Evolutionary conservation across 2,329 filamentous ascomycete genomes (phyloP), one percentile per base, ranked within the genome.

Genomic region (Dactylellina cionopaga): DNA sequence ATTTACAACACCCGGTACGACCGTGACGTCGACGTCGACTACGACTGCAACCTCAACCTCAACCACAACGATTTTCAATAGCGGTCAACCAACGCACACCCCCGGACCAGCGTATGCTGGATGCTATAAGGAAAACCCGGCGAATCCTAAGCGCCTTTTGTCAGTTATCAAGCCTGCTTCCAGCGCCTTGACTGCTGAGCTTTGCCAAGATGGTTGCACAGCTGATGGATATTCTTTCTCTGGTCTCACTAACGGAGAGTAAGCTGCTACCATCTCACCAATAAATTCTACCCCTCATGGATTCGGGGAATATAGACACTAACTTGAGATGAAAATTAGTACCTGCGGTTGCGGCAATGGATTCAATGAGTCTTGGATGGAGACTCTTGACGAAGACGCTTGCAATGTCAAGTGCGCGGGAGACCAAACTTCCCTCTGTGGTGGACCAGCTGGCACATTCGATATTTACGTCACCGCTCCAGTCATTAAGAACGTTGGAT

Each of bases 201-300:
- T 5, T 7, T 66, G 62, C 33, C 15, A 33, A 5, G n/a, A 29
- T 5, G 19, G 25, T 17, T 66, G 62, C 35, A 35, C 58, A 24
- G 24, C 19, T 3, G 5, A 31, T 3, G 51, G 43, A 5, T 66
- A 27, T 33, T 5, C 17, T 19, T 43, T 66, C n/a, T 49, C 62
- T 9, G 62, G 62, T 43, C 22, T 66, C 15, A 58, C 31, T 11
- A 58, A 58, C 24, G 62, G 62, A 66, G 43, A 22, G 62, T 66
- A 66, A 66, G 62, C 51, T 43, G 3, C 3, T n/a, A n/a, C n/a
- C n/a, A n/a, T n/a, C n/a, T n/a, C n/a, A n/a, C n/a, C n/a, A n/a
- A n/a, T n/a, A n/a, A n/a, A n/a, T n/a, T n/a, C n/a, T n/a, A n/a
- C n/a, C n/a, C n/a, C n/a, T n/a, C n/a, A n/a, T n/a, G n/a, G n/a